These are phyloP conservation scores for Leptomonas pyrrhocoris DNA, from an alignment of 208 protist species.

Conservation along the genomic window DNA sequence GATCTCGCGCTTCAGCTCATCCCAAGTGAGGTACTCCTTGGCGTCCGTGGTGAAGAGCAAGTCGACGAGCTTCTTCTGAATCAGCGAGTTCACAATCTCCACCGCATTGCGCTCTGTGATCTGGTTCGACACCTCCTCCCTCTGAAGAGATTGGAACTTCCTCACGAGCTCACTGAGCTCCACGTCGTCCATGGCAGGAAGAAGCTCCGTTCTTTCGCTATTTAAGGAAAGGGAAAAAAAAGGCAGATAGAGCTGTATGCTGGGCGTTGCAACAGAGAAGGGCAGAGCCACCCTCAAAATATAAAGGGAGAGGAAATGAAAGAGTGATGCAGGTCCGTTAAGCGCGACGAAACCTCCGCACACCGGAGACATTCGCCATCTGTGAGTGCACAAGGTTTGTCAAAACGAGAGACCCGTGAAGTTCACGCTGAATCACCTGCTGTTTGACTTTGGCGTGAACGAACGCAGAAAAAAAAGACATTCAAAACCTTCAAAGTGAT, in stretches of 20 bases:
- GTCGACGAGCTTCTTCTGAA: slow-evolving; percentile 73
- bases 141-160: slow-evolving; percentile 74
- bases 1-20: slow-evolving; percentile 76
- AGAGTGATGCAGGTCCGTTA: background rate
- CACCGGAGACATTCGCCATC: no score
- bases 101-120: slow-evolving; percentile 85
- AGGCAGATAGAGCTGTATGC: background rate
- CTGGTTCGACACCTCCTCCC: slow-evolving; percentile 59
- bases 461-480: no score
- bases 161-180: slow-evolving; percentile 70
- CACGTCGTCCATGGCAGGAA: slow-evolving; percentile 36
- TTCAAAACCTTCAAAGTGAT: no score
- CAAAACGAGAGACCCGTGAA: no score
- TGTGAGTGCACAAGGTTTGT: no score
- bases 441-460: no score
- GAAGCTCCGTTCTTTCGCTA: background rate
- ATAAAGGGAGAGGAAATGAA: slow-evolving; percentile 3
- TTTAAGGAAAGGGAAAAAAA: background rate
- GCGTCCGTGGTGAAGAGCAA: slow-evolving; percentile 80
- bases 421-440: no score
- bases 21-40: slow-evolving; percentile 87
- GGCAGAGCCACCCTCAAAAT: background rate
- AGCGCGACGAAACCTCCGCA: no score
- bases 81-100: slow-evolving; percentile 75
- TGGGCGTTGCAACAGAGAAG: slow-evolving; percentile 1